Evolutionary conservation across 371 early-diverging fungal genomes (phyloP).

Genomic region (Lichtheimia ornata): DNA sequence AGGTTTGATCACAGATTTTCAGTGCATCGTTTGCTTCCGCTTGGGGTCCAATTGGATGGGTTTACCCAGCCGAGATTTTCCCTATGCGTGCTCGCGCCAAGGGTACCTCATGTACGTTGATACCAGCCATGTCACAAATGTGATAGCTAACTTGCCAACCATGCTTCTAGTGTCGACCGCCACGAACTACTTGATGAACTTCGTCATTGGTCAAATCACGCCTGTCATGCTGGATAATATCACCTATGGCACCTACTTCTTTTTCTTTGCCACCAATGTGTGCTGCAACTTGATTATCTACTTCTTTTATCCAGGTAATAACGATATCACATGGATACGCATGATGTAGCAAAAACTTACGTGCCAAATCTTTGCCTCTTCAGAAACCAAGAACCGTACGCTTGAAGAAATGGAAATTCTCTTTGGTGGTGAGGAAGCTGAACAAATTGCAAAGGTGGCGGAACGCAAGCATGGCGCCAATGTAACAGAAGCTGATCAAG

Average conservation of each 20-base stretch:
- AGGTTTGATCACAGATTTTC: background rate
- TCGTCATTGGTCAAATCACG: constrained; percentile 28
- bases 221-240: constrained; percentile 29
- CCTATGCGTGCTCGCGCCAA: constrained; percentile 34
- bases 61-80: constrained; percentile 86
- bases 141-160: background rate
- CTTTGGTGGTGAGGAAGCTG: constrained; percentile 25
- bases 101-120: constrained; percentile 14
- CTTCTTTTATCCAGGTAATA: constrained; percentile 27
- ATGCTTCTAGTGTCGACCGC: constrained; percentile 34
- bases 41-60: constrained; percentile 89
- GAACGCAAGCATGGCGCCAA: background rate
- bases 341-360: no score
- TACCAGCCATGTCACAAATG: background rate
- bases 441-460: constrained; percentile 13
- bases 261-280: constrained; percentile 40
- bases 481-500: no score
- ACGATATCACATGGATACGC: background rate
- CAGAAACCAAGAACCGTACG: constrained; percentile 9
- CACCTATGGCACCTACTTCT: constrained; percentile 38
- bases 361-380: background rate
- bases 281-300: constrained; percentile 27
- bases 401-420: constrained; percentile 26
- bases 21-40: constrained; percentile 16
- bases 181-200: constrained; percentile 54